Evolutionary conservation across 2,329 filamentous ascomycete species (phyloP).

Genomic region (Chaetomiaceae sp.): DNA sequence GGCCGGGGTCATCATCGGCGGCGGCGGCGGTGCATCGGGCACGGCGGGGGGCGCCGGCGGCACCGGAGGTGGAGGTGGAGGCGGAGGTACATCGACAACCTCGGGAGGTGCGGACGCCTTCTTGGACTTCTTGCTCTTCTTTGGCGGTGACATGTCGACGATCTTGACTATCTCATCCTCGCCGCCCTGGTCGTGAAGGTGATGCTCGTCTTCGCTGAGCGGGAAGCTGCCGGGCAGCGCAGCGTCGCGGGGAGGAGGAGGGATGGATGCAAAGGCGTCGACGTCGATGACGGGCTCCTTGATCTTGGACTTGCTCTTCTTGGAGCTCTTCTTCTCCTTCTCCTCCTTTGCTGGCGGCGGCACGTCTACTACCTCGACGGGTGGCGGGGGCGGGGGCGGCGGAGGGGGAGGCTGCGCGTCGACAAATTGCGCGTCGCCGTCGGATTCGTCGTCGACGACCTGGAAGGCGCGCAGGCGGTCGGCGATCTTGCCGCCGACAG

Average conservation of each 20-base stretch:
- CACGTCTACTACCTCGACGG: conserved; percentile 9
- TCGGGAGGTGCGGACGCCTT: conserved; percentile 38
- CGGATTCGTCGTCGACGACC: conserved; percentile 34
- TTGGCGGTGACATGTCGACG: conserved; percentile 44
- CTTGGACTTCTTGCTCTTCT: conserved; percentile 43
- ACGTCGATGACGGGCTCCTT: conserved; percentile 29
- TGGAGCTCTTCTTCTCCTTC: conserved; percentile 35
- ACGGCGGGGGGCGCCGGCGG: conserved; percentile 44
- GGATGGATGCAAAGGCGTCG: conserved; percentile 12
- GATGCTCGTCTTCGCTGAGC: conserved; percentile 43
- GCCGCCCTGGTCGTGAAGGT: not conserved
- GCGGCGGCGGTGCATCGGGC: conserved; percentile 43
- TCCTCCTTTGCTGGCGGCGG: conserved; percentile 35
- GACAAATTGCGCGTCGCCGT: conserved; percentile 8
- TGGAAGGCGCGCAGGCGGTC: conserved; percentile 56
- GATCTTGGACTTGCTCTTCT: conserved; percentile 22
- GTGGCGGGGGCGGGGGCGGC: conserved; percentile 38
- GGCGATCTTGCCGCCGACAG: conserved; percentile 48
- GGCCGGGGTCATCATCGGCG: conserved; percentile 36
- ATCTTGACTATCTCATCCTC: conserved; percentile 47
- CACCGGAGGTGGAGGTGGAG: conserved; percentile 35
- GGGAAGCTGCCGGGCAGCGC: conserved; percentile 57
- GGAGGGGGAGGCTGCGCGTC: conserved; percentile 26
- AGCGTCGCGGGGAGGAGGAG: conserved; percentile 19
- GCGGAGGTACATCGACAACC: conserved; percentile 32